Evolutionary conservation across 257 asterid genomes (phyloP).

Genomic region (Solanum arcanum): DNA sequence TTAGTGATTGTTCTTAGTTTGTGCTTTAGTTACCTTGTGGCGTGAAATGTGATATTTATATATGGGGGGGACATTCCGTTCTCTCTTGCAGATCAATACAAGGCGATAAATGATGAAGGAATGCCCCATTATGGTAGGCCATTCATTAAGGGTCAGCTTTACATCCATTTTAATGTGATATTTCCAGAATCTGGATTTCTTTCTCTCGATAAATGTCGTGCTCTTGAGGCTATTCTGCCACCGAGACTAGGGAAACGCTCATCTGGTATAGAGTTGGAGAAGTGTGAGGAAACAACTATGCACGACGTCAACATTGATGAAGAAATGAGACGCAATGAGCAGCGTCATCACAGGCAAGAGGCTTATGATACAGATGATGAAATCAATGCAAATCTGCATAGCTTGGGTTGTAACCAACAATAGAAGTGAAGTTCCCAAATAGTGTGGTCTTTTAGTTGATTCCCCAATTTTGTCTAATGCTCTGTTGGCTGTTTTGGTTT

Average conservation of each 20-base stretch:
- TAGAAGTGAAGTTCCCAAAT: background rate
- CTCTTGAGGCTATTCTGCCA: conserved; percentile 10
- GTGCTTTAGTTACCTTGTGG: background rate
- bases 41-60: background rate
- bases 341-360: conserved; percentile 6
- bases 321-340: conserved; percentile 18
- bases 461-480: background rate
- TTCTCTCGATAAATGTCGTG: background rate
- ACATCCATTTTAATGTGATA: conserved; percentile 22
- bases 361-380: conserved; percentile 18
- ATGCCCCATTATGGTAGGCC: conserved; percentile 27
- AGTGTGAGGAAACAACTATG: conserved; percentile 14
- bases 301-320: conserved; percentile 18
- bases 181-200: conserved; percentile 20
- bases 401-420: conserved; percentile 21
- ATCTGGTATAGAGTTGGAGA: conserved; percentile 1
- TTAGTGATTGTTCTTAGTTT: background rate
- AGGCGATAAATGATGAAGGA: conserved; percentile 34
- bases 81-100: conserved; percentile 19
- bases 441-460: background rate
- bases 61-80: background rate
- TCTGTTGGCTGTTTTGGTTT: background rate
- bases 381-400: conserved; percentile 4
- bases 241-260: background rate
- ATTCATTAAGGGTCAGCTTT: conserved; percentile 22